A percentile compares a stretch with the other conserved stretches of the same genome.
Conservation (phyloP, 257 asterid genomes). For the Dorcoceras hygrometricum region DNA sequence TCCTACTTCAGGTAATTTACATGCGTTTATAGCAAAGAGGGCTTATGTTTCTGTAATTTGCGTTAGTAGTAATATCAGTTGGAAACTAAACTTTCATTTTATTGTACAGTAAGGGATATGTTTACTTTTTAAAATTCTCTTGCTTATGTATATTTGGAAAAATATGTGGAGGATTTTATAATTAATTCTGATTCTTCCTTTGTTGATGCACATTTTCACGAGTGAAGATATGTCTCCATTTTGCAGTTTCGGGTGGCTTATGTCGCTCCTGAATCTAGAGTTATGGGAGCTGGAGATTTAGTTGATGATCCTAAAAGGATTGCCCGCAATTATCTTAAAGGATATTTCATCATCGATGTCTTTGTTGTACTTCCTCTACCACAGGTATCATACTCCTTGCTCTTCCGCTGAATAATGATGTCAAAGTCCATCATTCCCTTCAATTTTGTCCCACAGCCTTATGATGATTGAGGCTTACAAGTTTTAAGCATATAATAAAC, state of each 20-base stretch:
- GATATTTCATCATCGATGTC: conserved; percentile 58
- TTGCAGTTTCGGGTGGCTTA: conserved; percentile 89
- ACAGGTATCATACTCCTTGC: conserved; percentile 39
- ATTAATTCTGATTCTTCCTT: too few relatives aligned
- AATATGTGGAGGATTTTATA: not conserved
- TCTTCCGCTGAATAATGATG: conserved; percentile 10
- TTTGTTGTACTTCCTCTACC: conserved; percentile 77
- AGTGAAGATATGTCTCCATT: conserved; percentile 6
- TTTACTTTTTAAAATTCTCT: too few relatives aligned
- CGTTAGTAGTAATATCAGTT: not conserved
- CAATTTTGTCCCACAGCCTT: conserved; percentile 3
- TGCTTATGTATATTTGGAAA: too few relatives aligned
- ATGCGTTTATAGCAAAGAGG: not conserved
- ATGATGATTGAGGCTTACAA: not conserved
- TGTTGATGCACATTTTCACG: too few relatives aligned
- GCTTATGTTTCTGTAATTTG: conserved; percentile 9
- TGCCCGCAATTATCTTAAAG: conserved; percentile 59
- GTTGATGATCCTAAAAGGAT: conserved; percentile 72
- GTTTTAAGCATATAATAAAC: not conserved
- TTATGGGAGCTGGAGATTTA: conserved; percentile 83
- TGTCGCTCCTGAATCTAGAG: conserved; percentile 82
- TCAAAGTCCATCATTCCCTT: not conserved
- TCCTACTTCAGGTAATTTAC: conserved; percentile 76
- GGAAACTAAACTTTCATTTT: not conserved
- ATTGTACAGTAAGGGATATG: not conserved